Evolutionary conservation across 2,329 filamentous ascomycete genomes (phyloP).

Genomic region (Aureobasidium sp.): DNA sequence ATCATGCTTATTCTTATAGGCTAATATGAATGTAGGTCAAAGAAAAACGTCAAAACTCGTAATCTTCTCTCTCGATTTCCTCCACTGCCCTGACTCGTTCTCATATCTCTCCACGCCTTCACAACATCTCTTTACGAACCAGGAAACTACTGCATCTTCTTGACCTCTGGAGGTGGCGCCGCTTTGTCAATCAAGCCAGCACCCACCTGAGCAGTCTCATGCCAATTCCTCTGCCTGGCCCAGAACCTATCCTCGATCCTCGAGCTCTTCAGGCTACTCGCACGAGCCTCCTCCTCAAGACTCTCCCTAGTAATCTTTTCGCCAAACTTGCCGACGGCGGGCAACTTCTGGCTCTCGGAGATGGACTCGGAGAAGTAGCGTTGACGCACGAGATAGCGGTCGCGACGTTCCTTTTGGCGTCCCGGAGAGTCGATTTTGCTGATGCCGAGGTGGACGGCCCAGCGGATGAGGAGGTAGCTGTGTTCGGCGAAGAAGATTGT

Average conservation of each 20-base stretch:
- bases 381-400: conserved; percentile 75
- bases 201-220: conserved; percentile 46
- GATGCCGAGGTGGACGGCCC: conserved; percentile 65
- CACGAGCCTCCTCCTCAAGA: conserved; percentile 53
- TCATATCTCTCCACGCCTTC: not conserved
- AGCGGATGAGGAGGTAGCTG: conserved; percentile 72
- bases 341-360: conserved; percentile 45
- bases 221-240: conserved; percentile 43
- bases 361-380: conserved; percentile 68
- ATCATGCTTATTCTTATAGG: not conserved
- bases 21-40: not conserved
- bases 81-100: not conserved
- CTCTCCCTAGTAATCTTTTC: conserved; percentile 58
- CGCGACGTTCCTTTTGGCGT: conserved; percentile 73
- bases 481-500: conserved; percentile 84
- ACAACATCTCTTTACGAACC: not conserved
- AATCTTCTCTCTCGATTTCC: not conserved
- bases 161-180: conserved; percentile 11
- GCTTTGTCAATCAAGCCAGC: conserved; percentile 43
- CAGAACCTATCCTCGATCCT: conserved; percentile 47
- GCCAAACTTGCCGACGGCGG: conserved; percentile 41
- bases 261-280: conserved; percentile 34
- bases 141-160: conserved; percentile 18
- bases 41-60: not conserved
- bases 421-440: conserved; percentile 79